Evolutionary conservation across 2,329 filamentous ascomycete species (phyloP).

Genomic region (Aspergillus tanneri): DNA sequence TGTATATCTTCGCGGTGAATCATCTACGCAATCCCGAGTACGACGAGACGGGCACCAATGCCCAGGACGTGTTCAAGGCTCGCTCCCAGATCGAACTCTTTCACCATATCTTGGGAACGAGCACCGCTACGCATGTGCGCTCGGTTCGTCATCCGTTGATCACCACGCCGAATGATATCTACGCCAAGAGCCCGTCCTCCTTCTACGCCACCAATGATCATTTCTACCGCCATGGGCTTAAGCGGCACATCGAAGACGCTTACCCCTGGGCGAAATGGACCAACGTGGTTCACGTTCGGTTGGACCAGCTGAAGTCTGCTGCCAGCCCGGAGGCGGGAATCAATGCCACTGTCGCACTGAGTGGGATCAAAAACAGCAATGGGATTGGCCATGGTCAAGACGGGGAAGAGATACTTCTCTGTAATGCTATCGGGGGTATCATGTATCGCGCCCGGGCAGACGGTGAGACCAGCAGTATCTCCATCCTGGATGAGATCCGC

Average conservation of each 20-base stretch:
- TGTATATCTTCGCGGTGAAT: conserved; percentile 63
- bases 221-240: conserved; percentile 49
- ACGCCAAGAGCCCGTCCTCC: conserved; percentile 47
- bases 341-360: conserved; percentile 46
- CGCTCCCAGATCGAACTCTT: conserved; percentile 60
- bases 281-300: conserved; percentile 48
- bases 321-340: conserved; percentile 40
- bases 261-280: conserved; percentile 50
- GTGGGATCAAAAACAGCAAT: conserved; percentile 55
- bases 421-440: conserved; percentile 47
- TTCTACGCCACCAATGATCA: conserved; percentile 65
- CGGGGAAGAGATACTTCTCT: conserved; percentile 33
- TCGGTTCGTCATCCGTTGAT: conserved; percentile 56
- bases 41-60: conserved; percentile 14
- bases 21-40: conserved; percentile 54
- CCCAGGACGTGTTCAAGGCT: conserved; percentile 38
- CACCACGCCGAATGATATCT: conserved; percentile 59
- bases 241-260: conserved; percentile 51
- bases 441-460: conserved; percentile 43
- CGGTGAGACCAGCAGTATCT: conserved; percentile 35
- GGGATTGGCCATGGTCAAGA: conserved; percentile 54
- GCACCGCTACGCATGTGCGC: conserved; percentile 49
- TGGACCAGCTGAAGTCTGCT: conserved; percentile 26
- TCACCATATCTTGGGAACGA: conserved; percentile 50
- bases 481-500: conserved; percentile 45